These are phyloP conservation scores for Mucor racemosus DNA, from an alignment of 371 early-diverging fungal species.

Conservation along the genomic window DNA sequence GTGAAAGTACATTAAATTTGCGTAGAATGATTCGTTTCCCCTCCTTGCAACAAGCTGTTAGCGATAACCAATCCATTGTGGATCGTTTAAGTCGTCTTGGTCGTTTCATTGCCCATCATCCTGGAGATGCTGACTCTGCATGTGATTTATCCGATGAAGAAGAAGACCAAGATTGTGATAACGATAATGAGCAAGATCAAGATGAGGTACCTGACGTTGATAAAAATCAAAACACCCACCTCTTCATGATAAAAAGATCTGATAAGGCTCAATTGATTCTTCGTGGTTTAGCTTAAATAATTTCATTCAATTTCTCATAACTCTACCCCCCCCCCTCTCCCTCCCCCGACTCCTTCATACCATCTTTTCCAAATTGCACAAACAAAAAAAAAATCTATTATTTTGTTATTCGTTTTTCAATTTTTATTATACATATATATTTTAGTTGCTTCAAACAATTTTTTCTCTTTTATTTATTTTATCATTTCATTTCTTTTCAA, in stretches of 20 bases:
- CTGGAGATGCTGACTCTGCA: constrained; percentile 31
- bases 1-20: constrained; percentile 25
- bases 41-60: constrained; percentile 31
- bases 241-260: constrained; percentile 25
- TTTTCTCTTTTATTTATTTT: too few species aligned
- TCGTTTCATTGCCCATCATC: constrained; percentile 28
- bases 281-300: constrained; percentile 34
- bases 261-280: constrained; percentile 44
- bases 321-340: too few species aligned
- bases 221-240: constrained; percentile 9
- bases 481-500: too few species aligned
- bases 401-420: too few species aligned
- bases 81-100: constrained; percentile 38
- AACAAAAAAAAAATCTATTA: too few species aligned
- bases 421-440: too few species aligned
- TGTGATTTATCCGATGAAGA: constrained; percentile 26
- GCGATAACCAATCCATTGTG: constrained; percentile 32
- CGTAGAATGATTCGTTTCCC: constrained; percentile 45
- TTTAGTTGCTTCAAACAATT: too few species aligned
- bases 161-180: constrained; percentile 16
- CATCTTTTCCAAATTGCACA: too few species aligned
- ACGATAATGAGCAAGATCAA: not conserved
- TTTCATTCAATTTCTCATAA: too few species aligned
- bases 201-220: constrained; percentile 5
- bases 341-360: too few species aligned